A percentile compares a stretch with the other conserved stretches of the same genome.
These are phyloP conservation scores for Mycogone perniciosa DNA, from an alignment of 2,329 filamentous ascomycete genomes.

Conservation along the genomic window DNA sequence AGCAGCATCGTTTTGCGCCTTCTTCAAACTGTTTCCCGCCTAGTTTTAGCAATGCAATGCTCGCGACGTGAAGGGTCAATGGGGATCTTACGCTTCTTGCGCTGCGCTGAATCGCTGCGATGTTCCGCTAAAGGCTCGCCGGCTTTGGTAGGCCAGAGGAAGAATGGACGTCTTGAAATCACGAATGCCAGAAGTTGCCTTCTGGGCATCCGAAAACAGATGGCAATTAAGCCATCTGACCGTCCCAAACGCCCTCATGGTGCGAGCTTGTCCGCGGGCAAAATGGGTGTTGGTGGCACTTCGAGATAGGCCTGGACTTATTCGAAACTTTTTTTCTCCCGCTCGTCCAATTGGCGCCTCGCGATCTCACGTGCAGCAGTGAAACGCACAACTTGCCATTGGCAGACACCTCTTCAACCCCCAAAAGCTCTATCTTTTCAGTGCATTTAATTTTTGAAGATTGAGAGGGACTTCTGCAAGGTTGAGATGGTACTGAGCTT, in stretches of 20 bases:
- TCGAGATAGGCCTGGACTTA: slow-evolving; percentile 5
- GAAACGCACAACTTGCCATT: not conserved
- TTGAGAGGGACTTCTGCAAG: no score
- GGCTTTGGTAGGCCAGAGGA: slow-evolving; percentile 19
- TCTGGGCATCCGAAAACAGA: slow-evolving; percentile 27
- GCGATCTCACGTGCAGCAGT: slow-evolving; percentile 17
- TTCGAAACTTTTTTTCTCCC: slow-evolving; percentile 27
- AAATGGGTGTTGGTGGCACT: slow-evolving; percentile 7
- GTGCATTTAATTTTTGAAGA: no score
- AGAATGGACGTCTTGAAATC: slow-evolving; percentile 22
- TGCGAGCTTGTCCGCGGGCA: slow-evolving; percentile 17
- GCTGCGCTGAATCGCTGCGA: slow-evolving; percentile 27
- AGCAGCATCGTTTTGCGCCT: slow-evolving; percentile 47
- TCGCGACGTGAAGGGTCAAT: not conserved
- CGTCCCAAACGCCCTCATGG: slow-evolving; percentile 34
- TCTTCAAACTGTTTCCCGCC: slow-evolving; percentile 34
- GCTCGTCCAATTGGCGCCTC: slow-evolving; percentile 14
- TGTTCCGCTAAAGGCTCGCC: slow-evolving; percentile 31
- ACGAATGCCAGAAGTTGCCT: slow-evolving; percentile 21
- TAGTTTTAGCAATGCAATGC: slow-evolving; percentile 11
- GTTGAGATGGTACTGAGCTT: no score
- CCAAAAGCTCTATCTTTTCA: not conserved
- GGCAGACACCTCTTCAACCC: not conserved
- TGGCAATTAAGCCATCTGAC: slow-evolving; percentile 37
- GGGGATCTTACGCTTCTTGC: slow-evolving; percentile 34